phyloP scores from a whole-genome alignment of 352 stramenopile species.

The Phytophthora ohioensis region DNA sequence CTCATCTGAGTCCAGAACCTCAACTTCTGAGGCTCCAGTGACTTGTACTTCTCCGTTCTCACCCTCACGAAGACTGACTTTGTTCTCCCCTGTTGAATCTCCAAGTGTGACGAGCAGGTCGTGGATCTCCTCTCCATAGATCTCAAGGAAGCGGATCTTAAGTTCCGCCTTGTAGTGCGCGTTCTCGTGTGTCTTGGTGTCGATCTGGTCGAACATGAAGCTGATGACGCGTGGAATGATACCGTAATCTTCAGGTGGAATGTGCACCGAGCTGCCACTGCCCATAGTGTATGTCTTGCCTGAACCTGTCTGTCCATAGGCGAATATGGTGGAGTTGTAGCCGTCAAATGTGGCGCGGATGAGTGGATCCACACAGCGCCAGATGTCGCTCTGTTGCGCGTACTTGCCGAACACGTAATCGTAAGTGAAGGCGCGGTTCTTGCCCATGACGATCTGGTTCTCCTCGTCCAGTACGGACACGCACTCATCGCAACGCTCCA shows the following conservation, averaged over 20 bases:
- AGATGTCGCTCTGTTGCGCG: slow-evolving; percentile 88
- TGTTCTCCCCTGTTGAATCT: slow-evolving; percentile 63
- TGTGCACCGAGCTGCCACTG: slow-evolving; percentile 84
- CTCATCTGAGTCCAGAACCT: slow-evolving; percentile 72
- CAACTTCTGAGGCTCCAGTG: slow-evolving; percentile 78
- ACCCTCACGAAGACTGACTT: slow-evolving; percentile 88
- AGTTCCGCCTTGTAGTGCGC: slow-evolving; percentile 72
- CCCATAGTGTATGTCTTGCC: slow-evolving; percentile 93
- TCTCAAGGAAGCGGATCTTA: slow-evolving; percentile 91
- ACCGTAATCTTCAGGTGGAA: slow-evolving; percentile 82
- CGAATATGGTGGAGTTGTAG: slow-evolving; percentile 93
- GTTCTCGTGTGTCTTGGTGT: slow-evolving; percentile 62
- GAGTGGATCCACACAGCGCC: slow-evolving; percentile 83
- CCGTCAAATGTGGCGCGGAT: slow-evolving; percentile 86
- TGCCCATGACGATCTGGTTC: slow-evolving; percentile 88
- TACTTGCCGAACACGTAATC: slow-evolving; percentile 91
- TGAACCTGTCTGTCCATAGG: slow-evolving; percentile 88
- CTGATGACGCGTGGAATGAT: slow-evolving; percentile 90
- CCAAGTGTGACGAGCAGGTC: slow-evolving; percentile 88
- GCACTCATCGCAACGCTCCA: slow-evolving; percentile 90
- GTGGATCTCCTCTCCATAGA: slow-evolving; percentile 93
- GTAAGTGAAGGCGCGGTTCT: slow-evolving; percentile 92
- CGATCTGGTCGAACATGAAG: slow-evolving; percentile 87
- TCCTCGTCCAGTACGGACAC: slow-evolving; percentile 86
- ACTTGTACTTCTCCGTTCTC: slow-evolving; percentile 86